Conservation (phyloP, 768 basidiomycete species). For the Lactarius trivialis region DNA sequence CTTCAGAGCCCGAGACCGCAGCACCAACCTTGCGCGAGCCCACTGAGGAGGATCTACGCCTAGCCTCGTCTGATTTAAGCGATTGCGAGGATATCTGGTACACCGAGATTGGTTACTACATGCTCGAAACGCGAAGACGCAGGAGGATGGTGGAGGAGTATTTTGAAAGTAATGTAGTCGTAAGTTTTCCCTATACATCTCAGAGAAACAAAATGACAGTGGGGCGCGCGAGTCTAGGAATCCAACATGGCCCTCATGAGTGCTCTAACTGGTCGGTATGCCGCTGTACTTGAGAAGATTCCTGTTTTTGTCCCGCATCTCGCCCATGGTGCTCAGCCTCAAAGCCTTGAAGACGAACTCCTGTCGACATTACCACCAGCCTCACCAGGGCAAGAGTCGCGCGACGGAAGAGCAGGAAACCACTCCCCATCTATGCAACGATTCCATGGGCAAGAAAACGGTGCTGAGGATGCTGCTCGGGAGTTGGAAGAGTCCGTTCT, state of each 20-base stretch:
- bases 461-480: conserved; percentile 50
- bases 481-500: conserved; percentile 53
- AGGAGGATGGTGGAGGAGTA: conserved; percentile 66
- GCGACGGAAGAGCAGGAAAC: conserved; percentile 19
- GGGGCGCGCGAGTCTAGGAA: conserved; percentile 40
- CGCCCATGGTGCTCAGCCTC: conserved; percentile 27
- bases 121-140: conserved; percentile 64
- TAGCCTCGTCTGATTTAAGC: conserved; percentile 71
- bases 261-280: conserved; percentile 53
- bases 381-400: conserved; percentile 31
- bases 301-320: conserved; percentile 36
- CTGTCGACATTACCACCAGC: conserved; percentile 30
- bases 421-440: conserved; percentile 20
- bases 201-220: not conserved
- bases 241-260: conserved; percentile 60
- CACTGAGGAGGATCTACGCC: conserved; percentile 38
- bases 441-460: conserved; percentile 23
- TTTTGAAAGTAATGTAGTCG: conserved; percentile 63
- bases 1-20: conserved; percentile 28
- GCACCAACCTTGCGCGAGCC: conserved; percentile 29
- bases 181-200: conserved; percentile 31
- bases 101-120: conserved; percentile 61
- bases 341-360: conserved; percentile 31
- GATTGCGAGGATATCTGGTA: conserved; percentile 77
- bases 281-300: conserved; percentile 40